These are phyloP conservation scores for Poa pratensis DNA, from an alignment of 176 grass and related monocot species.

Conservation along the genomic window DNA sequence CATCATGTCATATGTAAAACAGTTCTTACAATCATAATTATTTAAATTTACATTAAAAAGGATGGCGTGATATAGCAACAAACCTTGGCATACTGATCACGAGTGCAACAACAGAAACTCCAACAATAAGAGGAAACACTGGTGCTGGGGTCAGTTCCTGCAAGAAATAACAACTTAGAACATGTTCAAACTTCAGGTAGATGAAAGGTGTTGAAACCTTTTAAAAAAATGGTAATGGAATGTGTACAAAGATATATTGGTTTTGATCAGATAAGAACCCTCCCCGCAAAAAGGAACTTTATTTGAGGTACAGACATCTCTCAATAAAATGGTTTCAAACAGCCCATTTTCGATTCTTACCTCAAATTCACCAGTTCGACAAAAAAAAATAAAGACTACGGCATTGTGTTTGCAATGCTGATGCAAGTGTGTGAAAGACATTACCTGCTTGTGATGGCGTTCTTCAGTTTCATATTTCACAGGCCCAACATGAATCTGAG, in stretches of 20 bases:
- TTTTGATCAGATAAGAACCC: slow-evolving; percentile 7
- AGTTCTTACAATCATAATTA: slow-evolving; percentile 10
- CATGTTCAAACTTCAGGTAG: not conserved
- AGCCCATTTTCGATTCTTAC: slow-evolving; percentile 19
- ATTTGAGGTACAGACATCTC: slow-evolving; percentile 7
- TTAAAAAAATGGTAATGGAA: not conserved
- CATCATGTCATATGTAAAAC: slow-evolving; percentile 32
- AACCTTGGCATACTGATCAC: slow-evolving; percentile 96
- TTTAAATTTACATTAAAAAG: slow-evolving; percentile 9
- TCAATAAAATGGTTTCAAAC: slow-evolving; percentile 23
- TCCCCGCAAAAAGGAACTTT: not conserved
- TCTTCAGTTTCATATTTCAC: slow-evolving; percentile 82
- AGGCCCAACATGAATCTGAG: slow-evolving; percentile 89
- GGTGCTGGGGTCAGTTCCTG: slow-evolving; percentile 83
- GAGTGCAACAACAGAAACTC: slow-evolving; percentile 71
- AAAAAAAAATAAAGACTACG: not conserved
- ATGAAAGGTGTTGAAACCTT: not conserved
- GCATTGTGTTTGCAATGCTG: not conserved
- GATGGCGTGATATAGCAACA: slow-evolving; percentile 31
- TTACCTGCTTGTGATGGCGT: slow-evolving; percentile 88
- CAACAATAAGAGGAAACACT: slow-evolving; percentile 79
- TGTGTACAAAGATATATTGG: slow-evolving; percentile 32
- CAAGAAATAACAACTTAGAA: slow-evolving; percentile 35
- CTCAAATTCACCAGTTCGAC: slow-evolving; percentile 7
- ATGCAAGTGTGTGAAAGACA: slow-evolving; percentile 15